Conservation (phyloP, 2,329 filamentous ascomycete species). For the Fusarium goolgardi region DNA sequence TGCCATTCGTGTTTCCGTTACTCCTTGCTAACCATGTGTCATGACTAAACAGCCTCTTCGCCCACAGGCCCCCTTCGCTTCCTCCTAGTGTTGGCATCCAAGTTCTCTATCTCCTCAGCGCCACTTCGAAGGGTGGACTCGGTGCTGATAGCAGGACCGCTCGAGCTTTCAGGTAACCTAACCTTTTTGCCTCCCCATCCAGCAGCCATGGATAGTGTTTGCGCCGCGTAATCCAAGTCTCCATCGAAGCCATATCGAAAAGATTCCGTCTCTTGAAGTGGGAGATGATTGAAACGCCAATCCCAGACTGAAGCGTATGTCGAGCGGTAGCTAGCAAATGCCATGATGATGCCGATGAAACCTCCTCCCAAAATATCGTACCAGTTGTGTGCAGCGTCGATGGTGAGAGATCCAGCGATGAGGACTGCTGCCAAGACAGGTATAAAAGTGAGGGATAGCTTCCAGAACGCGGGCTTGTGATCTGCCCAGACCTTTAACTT, state of each 20-base stretch:
- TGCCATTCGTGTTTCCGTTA: not conserved
- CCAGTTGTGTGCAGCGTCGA: slow-evolving; percentile 76
- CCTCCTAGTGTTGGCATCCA: slow-evolving; percentile 32
- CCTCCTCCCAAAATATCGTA: slow-evolving; percentile 75
- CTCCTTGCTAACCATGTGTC: not conserved
- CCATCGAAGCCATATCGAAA: slow-evolving; percentile 47
- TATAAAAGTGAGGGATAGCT: slow-evolving; percentile 66
- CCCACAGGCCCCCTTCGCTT: slow-evolving; percentile 31
- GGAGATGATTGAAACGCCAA: slow-evolving; percentile 75
- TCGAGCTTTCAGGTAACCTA: slow-evolving; percentile 25
- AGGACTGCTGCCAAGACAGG: slow-evolving; percentile 71
- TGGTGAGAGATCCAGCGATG: slow-evolving; percentile 70
- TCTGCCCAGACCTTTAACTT: slow-evolving; percentile 78
- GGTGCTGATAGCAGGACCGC: slow-evolving; percentile 15
- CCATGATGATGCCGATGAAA: slow-evolving; percentile 71
- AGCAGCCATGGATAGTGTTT: slow-evolving; percentile 43
- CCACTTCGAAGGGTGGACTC: slow-evolving; percentile 34
- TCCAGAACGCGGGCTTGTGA: slow-evolving; percentile 75
- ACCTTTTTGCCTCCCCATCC: slow-evolving; percentile 46
- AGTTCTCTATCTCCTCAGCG: slow-evolving; percentile 31
- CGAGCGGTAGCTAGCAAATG: slow-evolving; percentile 72
- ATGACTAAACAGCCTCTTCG: slow-evolving; percentile 33
- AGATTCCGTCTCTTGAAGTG: slow-evolving; percentile 59
- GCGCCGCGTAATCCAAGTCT: slow-evolving; percentile 32
- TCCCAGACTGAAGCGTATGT: slow-evolving; percentile 77